Evolutionary conservation across 2,329 filamentous ascomycete species (phyloP), one percentile per base, ranked within the genome.

Genomic region (Chaetomium strumarium): DNA sequence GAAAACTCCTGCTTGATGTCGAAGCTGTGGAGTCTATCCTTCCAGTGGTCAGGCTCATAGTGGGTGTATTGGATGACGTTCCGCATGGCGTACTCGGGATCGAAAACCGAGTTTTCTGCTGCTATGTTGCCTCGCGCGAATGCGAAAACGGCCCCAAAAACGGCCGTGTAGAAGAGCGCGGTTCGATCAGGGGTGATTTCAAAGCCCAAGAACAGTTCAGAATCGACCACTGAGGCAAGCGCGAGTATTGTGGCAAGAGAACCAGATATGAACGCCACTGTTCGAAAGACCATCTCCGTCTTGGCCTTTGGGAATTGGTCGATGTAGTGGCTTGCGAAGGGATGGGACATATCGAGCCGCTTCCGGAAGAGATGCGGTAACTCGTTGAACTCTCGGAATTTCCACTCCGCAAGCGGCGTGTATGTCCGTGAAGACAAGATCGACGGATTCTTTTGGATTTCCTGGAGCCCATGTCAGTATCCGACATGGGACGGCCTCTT

Each of bases 381-480:
- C 68, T 99, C 93, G 64, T 99, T 99, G 77, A 97, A 99, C 67
- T 97, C 92, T 44, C 93, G 85, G 58, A 99, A 96, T 64, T 96
- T 97, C 93, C 93, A 99, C 67, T 96, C 88, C 0, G 93, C 93
- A 46, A 96, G 80, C 1, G 90, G 88, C 0, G 92, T 97, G 66
- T 96, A 99, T 59, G 90, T 85, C 38, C 93, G 84, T 14, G 90
- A 86, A n/a, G 88, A 87, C 36, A 96, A 80, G 57, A 90, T 85
- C 0, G 89, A 84, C 0, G 90, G 92, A 57, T 96, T 95, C 64
- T 91, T 95, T 70, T 96, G 90, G 65, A 95, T 96, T 74, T 99
- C 92, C 86, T 90, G 55, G 3, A 40, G n/a, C 7, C 14, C 29
- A 29, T 6, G 33, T 46, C 38, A 52, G 50, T 20, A 19, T 24